Percentiles rank a stretch among this genome's conserved stretches.
These are phyloP conservation scores for Volvox africanus DNA, from an alignment of 139 green algal species.

Conservation along the genomic window DNA sequence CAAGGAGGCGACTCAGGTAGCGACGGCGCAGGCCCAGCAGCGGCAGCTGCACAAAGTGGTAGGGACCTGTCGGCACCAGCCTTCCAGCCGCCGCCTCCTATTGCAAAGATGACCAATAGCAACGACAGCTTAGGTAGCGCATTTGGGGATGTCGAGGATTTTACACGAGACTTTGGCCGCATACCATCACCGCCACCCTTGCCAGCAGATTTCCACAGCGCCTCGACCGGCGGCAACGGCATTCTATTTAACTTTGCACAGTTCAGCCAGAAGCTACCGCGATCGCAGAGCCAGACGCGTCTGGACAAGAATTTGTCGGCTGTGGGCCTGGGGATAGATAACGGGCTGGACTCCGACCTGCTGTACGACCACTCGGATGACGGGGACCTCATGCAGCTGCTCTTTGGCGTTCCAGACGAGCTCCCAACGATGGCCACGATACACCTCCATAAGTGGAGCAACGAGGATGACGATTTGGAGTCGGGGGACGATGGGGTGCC, in stretches of 20 bases:
- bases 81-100: background rate
- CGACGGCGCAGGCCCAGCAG: background rate
- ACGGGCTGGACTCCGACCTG: slow-evolving; percentile 26
- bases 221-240: background rate
- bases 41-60: background rate
- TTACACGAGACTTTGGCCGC: slow-evolving; percentile 28
- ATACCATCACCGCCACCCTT: slow-evolving; percentile 60
- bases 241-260: slow-evolving; percentile 70
- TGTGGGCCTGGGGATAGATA: slow-evolving; percentile 11
- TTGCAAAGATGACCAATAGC: too few relatives aligned
- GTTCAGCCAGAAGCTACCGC: slow-evolving; percentile 62
- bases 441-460: slow-evolving; percentile 61
- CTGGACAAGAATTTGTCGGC: slow-evolving; percentile 25
- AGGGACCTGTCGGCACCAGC: background rate
- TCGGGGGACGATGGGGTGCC: background rate
- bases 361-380: slow-evolving; percentile 60
- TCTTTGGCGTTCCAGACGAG: slow-evolving; percentile 69
- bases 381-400: slow-evolving; percentile 70
- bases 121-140: slow-evolving; percentile 21
- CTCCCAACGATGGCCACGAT: slow-evolving; percentile 67
- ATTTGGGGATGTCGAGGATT: slow-evolving; percentile 53
- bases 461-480: slow-evolving; percentile 26
- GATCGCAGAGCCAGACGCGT: slow-evolving; percentile 11
- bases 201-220: slow-evolving; percentile 56
- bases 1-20: too few relatives aligned